Percentiles rank a stretch among this genome's conserved stretches.
Evolutionary conservation across 2,329 filamentous ascomycete species (phyloP).

Genomic region (Beauveria medogensis): DNA sequence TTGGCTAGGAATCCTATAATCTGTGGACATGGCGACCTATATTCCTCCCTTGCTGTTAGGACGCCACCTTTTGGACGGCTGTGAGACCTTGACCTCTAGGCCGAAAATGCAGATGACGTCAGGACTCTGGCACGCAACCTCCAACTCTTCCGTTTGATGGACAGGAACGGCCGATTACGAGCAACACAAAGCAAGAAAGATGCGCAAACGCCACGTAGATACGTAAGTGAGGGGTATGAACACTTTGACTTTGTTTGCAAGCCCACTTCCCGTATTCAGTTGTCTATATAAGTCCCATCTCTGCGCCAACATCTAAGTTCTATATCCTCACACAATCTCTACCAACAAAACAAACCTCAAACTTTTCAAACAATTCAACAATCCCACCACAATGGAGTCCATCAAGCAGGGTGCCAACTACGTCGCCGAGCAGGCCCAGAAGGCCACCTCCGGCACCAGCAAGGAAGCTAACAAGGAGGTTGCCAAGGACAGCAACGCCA

Average conservation of each 20-base stretch:
- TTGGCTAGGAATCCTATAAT: neutral
- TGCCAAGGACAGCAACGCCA: slow-evolving; percentile 52
- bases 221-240: slow-evolving; percentile 10
- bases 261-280: neutral
- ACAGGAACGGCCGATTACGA: slow-evolving; percentile 6
- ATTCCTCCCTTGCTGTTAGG: neutral
- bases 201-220: neutral
- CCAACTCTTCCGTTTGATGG: neutral
- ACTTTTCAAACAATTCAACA: neutral
- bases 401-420: slow-evolving; percentile 57
- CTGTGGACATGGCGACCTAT: neutral
- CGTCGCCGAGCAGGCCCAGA: slow-evolving; percentile 55
- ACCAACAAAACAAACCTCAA: slow-evolving; percentile 13
- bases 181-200: neutral
- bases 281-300: slow-evolving; percentile 7
- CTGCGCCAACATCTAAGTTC: slow-evolving; percentile 11
- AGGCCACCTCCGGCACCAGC: slow-evolving; percentile 45
- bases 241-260: neutral
- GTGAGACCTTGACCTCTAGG: neutral
- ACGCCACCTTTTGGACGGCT: neutral
- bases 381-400: slow-evolving; percentile 37
- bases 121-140: neutral
- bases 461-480: slow-evolving; percentile 65
- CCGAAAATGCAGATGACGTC: slow-evolving; percentile 1
- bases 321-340: slow-evolving; percentile 6